Percentiles rank a stretch among this genome's conserved stretches.
Conservation (phyloP, 129 eudicot genomes). For the Flaveria trinervia region DNA sequence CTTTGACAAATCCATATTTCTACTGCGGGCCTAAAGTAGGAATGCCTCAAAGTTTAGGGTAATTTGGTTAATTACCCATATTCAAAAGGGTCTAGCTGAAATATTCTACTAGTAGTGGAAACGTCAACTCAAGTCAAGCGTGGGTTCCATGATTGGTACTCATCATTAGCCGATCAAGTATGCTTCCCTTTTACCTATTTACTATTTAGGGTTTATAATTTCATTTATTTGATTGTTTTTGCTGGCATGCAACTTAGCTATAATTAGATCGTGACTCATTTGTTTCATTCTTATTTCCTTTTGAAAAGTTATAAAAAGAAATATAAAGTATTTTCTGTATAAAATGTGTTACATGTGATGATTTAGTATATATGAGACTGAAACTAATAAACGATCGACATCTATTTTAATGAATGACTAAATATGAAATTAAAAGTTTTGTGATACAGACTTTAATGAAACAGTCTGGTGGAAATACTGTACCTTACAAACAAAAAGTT, state of each 20-base stretch:
- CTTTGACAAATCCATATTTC: background rate
- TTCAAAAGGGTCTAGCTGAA: background rate
- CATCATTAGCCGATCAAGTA: conserved; percentile 24
- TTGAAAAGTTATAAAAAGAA: background rate
- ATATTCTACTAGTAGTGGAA: background rate
- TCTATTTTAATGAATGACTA: too few relatives aligned
- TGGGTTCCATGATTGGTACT: conserved; percentile 15
- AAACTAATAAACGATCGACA: too few relatives aligned
- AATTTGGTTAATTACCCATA: background rate
- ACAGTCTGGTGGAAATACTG: too few relatives aligned
- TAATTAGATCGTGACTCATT: conserved; percentile 10
- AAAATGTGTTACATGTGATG: too few relatives aligned
- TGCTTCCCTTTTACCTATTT: background rate
- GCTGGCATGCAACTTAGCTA: conserved; percentile 23
- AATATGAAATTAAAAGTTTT: too few relatives aligned
- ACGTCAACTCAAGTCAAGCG: conserved; percentile 14
- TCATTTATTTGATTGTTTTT: conserved; percentile 4
- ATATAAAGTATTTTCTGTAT: too few relatives aligned
- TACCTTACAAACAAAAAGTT: too few relatives aligned
- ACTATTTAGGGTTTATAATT: background rate
- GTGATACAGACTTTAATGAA: too few relatives aligned
- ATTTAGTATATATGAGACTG: too few relatives aligned
- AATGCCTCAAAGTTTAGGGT: background rate
- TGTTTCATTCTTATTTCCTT: background rate
- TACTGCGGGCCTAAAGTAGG: background rate